These are phyloP conservation scores for Echinosophora koreensis DNA, from an alignment of 306 rosid genomes.

Conservation along the genomic window DNA sequence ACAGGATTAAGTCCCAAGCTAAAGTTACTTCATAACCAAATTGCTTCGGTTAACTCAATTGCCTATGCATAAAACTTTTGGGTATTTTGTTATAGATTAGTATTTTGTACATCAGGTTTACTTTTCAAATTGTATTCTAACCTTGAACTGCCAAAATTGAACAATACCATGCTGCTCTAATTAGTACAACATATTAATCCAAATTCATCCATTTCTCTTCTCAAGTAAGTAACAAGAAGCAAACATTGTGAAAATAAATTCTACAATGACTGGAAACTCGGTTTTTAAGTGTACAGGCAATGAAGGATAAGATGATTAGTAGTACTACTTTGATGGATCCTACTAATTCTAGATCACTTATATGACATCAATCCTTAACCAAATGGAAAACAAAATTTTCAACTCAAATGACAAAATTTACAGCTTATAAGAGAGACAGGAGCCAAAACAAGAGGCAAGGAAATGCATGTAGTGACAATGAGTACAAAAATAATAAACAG, in stretches of 20 bases:
- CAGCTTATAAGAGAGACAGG: not conserved
- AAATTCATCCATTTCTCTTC: slow-evolving; percentile 11
- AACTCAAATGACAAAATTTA: slow-evolving; percentile 22
- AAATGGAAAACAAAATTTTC: slow-evolving; percentile 1
- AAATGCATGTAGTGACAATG: slow-evolving; percentile 8
- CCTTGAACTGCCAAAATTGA: slow-evolving; percentile 14
- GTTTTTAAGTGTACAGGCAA: not conserved
- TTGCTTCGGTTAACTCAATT: not conserved
- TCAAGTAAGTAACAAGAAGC: not conserved
- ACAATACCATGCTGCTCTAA: not conserved
- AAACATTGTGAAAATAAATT: slow-evolving; percentile 16
- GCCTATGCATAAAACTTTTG: not conserved
- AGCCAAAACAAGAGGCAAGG: not conserved
- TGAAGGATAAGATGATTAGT: slow-evolving; percentile 5
- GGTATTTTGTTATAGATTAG: not conserved
- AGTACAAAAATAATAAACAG: slow-evolving; percentile 10
- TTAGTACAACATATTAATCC: slow-evolving; percentile 24
- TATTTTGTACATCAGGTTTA: not conserved
- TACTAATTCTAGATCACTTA: not conserved
- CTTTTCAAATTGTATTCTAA: slow-evolving; percentile 6
- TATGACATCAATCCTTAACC: not conserved
- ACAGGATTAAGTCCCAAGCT: not conserved
- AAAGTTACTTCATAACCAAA: slow-evolving; percentile 8
- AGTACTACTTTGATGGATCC: not conserved
- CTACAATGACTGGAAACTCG: slow-evolving; percentile 3